Evolutionary conservation across 768 basidiomycete genomes (phyloP).

Genomic region (Mycena indigotica): DNA sequence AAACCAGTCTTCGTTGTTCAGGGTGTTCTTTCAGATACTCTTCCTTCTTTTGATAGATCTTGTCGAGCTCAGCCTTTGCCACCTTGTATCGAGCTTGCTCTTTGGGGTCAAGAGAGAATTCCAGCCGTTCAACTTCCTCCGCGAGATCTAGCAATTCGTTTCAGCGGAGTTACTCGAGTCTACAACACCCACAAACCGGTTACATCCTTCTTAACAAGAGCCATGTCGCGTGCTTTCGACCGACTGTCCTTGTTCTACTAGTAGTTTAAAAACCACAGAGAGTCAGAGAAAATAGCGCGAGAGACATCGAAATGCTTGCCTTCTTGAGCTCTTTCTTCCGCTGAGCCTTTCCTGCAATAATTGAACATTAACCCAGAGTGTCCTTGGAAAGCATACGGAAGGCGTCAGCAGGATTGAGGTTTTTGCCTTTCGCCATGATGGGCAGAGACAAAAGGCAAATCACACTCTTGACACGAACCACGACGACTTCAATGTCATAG

Average conservation of each 20-base stretch:
- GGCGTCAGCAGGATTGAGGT: conserved; percentile 91
- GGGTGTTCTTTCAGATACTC: conserved; percentile 94
- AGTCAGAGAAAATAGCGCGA: conserved; percentile 11
- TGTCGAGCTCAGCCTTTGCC: conserved; percentile 76
- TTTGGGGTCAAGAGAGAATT: conserved; percentile 46
- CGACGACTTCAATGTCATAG: too few relatives aligned
- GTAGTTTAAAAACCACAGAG: conserved; percentile 28
- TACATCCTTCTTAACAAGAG: conserved; percentile 95
- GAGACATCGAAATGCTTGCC: conserved; percentile 45
- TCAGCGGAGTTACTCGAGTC: too few relatives aligned
- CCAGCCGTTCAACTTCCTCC: conserved; percentile 73
- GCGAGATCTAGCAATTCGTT: conserved; percentile 85
- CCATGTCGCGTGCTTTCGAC: conserved; percentile 79
- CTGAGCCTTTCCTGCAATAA: conserved; percentile 76
- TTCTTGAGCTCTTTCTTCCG: conserved; percentile 96
- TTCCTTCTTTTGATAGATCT: conserved; percentile 84
- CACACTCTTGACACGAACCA: neutral
- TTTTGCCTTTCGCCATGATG: conserved; percentile 83
- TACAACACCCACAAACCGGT: conserved; percentile 60
- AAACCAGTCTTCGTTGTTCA: conserved; percentile 86
- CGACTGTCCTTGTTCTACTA: conserved; percentile 90
- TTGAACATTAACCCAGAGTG: neutral
- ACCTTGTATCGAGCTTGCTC: conserved; percentile 69
- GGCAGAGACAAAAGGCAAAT: neutral
- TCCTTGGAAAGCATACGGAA: conserved; percentile 61